Conservation (phyloP, 2,329 filamentous ascomycete species). For the Fusarium torulosum region DNA sequence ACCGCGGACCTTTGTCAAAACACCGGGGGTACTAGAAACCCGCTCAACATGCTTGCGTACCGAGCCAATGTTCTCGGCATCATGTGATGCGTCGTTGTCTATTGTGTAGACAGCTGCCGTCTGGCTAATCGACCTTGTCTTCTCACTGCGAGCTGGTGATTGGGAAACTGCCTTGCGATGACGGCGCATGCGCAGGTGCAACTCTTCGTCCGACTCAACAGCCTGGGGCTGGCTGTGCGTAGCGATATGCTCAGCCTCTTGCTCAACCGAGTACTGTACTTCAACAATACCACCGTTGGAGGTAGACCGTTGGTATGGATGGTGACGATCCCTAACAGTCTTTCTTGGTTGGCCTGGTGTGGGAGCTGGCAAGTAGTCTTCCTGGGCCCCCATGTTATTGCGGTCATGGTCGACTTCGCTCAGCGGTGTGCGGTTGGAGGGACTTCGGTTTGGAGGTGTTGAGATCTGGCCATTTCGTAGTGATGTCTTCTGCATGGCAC, state of each 20-base stretch:
- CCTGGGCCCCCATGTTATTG: conserved; percentile 75
- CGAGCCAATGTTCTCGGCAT: conserved; percentile 77
- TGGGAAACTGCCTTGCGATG: conserved; percentile 73
- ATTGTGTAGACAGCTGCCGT: conserved; percentile 76
- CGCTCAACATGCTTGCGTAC: conserved; percentile 70
- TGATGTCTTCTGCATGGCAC: conserved; percentile 70
- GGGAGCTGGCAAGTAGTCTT: conserved; percentile 93
- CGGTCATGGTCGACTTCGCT: conserved; percentile 91
- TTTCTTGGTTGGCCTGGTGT: conserved; percentile 97
- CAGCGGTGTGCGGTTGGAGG: conserved; percentile 84
- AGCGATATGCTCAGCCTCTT: conserved; percentile 71
- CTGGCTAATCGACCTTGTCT: conserved; percentile 79
- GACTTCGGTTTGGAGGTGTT: conserved; percentile 85
- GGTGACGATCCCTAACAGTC: conserved; percentile 81
- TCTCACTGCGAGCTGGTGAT: conserved; percentile 71
- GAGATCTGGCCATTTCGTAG: conserved; percentile 76
- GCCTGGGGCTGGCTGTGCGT: conserved; percentile 72
- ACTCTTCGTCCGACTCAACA: conserved; percentile 84
- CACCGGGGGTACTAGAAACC: conserved; percentile 66
- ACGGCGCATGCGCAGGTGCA: conserved; percentile 79
- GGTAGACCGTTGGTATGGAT: conserved; percentile 75
- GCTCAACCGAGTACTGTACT: conserved; percentile 66
- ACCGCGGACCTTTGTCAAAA: conserved; percentile 74
- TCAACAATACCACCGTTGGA: conserved; percentile 58
- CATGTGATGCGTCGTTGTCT: conserved; percentile 76